phyloP scores from a whole-genome alignment of 2,329 filamentous ascomycete species.

The Diplodia sapinea region DNA sequence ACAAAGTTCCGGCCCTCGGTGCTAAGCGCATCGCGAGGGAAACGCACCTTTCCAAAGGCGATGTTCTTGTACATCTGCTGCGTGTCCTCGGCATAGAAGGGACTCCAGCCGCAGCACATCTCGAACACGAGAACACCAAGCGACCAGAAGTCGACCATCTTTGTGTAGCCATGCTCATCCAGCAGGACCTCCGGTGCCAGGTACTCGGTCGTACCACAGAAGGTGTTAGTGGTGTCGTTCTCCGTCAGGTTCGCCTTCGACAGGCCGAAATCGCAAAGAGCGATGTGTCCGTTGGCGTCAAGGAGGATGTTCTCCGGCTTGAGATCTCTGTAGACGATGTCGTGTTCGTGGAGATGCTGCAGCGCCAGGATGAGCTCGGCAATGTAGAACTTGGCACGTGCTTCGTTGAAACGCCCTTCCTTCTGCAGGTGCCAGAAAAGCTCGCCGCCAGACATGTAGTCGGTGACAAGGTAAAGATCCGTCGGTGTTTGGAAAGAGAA shows the following conservation, averaged over 20 bases:
- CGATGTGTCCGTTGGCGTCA: slow-evolving; percentile 97
- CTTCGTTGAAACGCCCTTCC: slow-evolving; percentile 93
- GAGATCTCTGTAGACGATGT: slow-evolving; percentile 96
- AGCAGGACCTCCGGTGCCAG: slow-evolving; percentile 92
- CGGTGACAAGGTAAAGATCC: slow-evolving; percentile 96
- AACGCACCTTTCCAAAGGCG: slow-evolving; percentile 96
- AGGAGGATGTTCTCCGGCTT: slow-evolving; percentile 98
- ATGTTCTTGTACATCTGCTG: slow-evolving; percentile 99
- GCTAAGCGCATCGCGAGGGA: slow-evolving; percentile 91
- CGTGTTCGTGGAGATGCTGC: slow-evolving; percentile 92
- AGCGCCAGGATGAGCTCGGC: slow-evolving; percentile 95
- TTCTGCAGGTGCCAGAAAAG: slow-evolving; percentile 99
- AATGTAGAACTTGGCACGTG: slow-evolving; percentile 97
- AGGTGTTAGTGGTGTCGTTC: slow-evolving; percentile 98
- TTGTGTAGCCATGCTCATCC: slow-evolving; percentile 96
- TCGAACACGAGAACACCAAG: slow-evolving; percentile 96
- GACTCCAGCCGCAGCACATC: slow-evolving; percentile 99
- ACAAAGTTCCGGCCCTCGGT: slow-evolving; percentile 97
- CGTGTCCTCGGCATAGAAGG: slow-evolving; percentile 98
- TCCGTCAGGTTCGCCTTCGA: slow-evolving; percentile 97
- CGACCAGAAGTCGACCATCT: slow-evolving; percentile 99
- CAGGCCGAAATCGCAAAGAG: slow-evolving; percentile 94
- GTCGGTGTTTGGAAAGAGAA: slow-evolving; percentile 98
- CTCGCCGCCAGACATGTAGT: slow-evolving; percentile 99
- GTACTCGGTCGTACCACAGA: slow-evolving; percentile 98